Evolutionary conservation across 2,329 filamentous ascomycete genomes (phyloP).

Genomic region (Verticillium albo-atrum): DNA sequence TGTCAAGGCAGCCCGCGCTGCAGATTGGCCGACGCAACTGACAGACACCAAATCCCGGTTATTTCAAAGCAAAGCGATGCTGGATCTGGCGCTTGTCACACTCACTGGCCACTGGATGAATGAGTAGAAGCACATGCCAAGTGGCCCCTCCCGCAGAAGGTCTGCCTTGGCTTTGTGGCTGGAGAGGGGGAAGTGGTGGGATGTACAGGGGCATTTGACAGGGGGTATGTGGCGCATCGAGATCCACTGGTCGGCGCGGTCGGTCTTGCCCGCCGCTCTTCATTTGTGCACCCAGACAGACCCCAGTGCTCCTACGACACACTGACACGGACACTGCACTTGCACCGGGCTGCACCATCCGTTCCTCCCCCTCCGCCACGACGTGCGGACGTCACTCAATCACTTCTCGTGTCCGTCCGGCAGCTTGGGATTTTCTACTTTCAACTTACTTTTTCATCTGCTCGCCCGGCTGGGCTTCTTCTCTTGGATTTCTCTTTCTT

Average conservation of each 20-base stretch:
- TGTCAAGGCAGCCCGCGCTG: neutral
- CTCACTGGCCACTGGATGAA: neutral
- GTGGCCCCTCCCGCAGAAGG: neutral
- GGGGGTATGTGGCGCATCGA: neutral
- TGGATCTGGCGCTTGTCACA: neutral
- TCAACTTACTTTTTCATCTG: neutral
- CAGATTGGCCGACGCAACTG: neutral
- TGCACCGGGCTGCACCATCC: neutral
- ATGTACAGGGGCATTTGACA: neutral
- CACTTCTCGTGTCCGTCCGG: neutral
- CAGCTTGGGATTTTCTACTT: neutral
- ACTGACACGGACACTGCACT: neutral
- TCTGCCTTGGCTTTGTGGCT: neutral
- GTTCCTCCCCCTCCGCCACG: neutral
- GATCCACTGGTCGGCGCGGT: neutral
- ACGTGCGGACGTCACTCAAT: neutral
- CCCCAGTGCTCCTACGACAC: neutral
- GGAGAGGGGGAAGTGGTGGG: neutral
- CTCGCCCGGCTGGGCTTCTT: neutral
- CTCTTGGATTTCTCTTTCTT: neutral
- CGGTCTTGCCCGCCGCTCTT: neutral
- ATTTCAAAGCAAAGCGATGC: neutral
- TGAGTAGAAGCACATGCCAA: neutral
- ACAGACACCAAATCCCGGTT: neutral
- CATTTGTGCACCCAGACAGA: neutral